phyloP scores from a whole-genome alignment of 208 protist genomes.

The Trichomonas vaginalis region DNA sequence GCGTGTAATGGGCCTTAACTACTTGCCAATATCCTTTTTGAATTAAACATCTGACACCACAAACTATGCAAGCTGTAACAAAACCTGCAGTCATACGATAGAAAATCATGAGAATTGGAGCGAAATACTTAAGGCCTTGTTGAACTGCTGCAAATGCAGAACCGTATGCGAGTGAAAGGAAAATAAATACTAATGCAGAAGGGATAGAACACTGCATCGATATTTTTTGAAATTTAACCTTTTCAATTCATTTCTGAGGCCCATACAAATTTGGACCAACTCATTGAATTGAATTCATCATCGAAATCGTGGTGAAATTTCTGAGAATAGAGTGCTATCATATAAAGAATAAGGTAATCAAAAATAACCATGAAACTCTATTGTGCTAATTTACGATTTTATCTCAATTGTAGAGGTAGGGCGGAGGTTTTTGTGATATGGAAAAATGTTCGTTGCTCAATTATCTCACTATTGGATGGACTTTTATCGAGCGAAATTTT shows the following conservation, averaged over 20 bases:
- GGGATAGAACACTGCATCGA: not conserved
- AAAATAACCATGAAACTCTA: too few species aligned
- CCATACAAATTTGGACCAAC: too few species aligned
- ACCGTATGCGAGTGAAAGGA: not conserved
- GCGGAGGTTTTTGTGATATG: too few species aligned
- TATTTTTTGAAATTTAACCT: not conserved
- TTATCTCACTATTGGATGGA: too few species aligned
- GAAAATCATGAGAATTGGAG: not conserved
- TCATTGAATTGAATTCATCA: too few species aligned
- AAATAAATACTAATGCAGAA: not conserved
- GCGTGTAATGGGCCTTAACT: not conserved
- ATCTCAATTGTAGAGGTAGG: too few species aligned
- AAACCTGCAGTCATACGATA: not conserved
- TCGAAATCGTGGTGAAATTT: too few species aligned
- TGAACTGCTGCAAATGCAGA: conserved; percentile 1
- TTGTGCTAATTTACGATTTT: too few species aligned
- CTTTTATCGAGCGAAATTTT: too few species aligned
- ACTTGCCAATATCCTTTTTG: not conserved
- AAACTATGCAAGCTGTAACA: not conserved
- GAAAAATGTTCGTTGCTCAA: too few species aligned
- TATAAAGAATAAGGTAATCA: too few species aligned
- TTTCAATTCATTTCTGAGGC: not conserved
- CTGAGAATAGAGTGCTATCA: too few species aligned
- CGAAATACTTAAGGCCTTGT: not conserved
- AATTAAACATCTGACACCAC: not conserved